These are phyloP conservation scores for Logfia minima DNA, from an alignment of 129 eudicot species.

Conservation along the genomic window DNA sequence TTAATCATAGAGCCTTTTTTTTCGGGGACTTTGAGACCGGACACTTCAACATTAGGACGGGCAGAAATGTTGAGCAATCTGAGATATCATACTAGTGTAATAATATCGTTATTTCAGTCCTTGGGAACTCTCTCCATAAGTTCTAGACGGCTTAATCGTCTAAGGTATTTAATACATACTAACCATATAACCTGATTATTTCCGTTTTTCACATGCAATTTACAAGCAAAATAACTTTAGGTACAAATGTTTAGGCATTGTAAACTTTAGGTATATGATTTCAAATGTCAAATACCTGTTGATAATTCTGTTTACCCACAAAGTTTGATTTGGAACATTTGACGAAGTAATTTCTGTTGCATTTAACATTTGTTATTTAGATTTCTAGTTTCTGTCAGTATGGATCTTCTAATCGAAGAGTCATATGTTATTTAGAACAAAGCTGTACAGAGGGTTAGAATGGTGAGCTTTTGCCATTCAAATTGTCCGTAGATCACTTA, in stretches of 20 bases:
- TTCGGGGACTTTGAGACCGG: slow-evolving; percentile 88
- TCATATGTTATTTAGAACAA: background rate
- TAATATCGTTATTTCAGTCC: slow-evolving; percentile 93
- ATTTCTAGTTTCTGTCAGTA: background rate
- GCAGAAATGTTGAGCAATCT: slow-evolving; percentile 99
- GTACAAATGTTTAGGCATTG: background rate
- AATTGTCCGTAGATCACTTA: background rate
- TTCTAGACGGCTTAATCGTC: slow-evolving; percentile 95
- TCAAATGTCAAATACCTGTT: background rate
- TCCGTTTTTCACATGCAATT: background rate
- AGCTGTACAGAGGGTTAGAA: too few relatives aligned
- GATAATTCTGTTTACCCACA: background rate
- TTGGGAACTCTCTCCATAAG: slow-evolving; percentile 95
- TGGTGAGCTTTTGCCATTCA: background rate
- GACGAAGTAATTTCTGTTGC: background rate
- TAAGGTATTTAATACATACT: slow-evolving; percentile 54
- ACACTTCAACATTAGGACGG: slow-evolving; percentile 88
- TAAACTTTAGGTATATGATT: background rate
- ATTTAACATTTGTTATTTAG: background rate
- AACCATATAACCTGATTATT: background rate
- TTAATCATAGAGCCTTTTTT: slow-evolving; percentile 97
- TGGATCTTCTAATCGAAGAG: background rate
- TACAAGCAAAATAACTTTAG: background rate
- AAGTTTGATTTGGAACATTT: background rate
- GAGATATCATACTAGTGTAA: slow-evolving; percentile 98